phyloP scores from a whole-genome alignment of 106 monocot genomes.

The Platanthera guangdongensis region DNA sequence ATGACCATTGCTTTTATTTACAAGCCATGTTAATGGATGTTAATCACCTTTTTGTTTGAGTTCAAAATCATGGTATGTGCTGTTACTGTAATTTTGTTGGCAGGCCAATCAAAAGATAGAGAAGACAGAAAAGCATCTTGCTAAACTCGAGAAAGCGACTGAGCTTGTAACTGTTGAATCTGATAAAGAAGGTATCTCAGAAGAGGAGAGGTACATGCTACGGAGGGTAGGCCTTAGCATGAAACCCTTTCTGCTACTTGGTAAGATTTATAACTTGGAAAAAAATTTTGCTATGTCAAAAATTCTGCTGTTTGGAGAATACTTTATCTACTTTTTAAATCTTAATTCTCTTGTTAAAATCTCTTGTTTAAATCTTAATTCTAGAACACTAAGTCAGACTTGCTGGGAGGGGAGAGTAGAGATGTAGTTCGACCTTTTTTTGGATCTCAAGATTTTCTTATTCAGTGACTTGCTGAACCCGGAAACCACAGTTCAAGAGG shows the following conservation, averaged over 20 bases:
- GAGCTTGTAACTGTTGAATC: constrained; percentile 28
- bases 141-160: constrained; percentile 40
- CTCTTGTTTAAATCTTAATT: too few relatives aligned
- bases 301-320: neutral
- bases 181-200: constrained; percentile 71
- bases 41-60: neutral
- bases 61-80: neutral
- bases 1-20: neutral
- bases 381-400: too few relatives aligned
- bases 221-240: constrained; percentile 85
- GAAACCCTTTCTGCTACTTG: constrained; percentile 79
- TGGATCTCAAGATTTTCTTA: too few relatives aligned
- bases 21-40: neutral
- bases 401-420: too few relatives aligned
- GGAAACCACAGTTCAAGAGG: too few relatives aligned
- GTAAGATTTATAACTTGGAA: constrained; percentile 27
- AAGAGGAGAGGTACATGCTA: constrained; percentile 97
- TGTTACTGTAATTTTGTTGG: constrained; percentile 10
- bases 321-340: neutral
- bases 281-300: neutral
- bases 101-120: constrained; percentile 67
- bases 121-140: constrained; percentile 66
- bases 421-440: too few relatives aligned
- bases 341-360: too few relatives aligned
- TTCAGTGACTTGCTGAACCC: too few relatives aligned